Evolutionary conservation across 169 alveolate genomes (phyloP).

Genomic region (Plasmodium fragile): DNA sequence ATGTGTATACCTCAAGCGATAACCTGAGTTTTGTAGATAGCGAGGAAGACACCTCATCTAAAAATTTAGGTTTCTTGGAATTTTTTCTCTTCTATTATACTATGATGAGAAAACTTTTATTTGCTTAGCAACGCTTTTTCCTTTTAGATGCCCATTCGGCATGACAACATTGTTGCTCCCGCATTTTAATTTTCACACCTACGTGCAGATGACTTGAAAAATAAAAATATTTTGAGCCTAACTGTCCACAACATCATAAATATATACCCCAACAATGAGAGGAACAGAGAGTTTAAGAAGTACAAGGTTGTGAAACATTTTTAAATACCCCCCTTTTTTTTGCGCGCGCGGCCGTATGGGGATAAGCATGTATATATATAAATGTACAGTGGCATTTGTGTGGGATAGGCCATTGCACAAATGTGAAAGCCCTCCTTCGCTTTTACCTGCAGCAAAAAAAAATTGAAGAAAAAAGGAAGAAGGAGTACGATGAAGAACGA

Average conservation of each 20-base stretch:
- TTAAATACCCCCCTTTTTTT: background rate
- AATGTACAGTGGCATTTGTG: background rate
- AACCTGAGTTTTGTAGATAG: conserved; percentile 70
- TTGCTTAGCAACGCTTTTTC: background rate
- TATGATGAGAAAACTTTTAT: background rate
- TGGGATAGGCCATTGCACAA: background rate
- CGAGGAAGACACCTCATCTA: conserved; percentile 64
- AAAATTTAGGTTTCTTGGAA: conserved; percentile 57
- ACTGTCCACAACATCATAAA: conserved; percentile 71
- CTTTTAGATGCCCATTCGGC: background rate
- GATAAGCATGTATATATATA: background rate
- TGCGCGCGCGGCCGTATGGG: background rate
- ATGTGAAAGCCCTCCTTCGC: background rate
- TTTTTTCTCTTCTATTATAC: background rate
- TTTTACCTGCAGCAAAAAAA: conserved; percentile 31
- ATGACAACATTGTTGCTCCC: background rate
- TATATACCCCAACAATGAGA: conserved; percentile 74
- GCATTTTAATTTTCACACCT: background rate
- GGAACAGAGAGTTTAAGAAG: conserved; percentile 71
- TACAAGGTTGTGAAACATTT: conserved; percentile 30
- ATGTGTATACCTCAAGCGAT: conserved; percentile 62
- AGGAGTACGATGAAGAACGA: conserved; percentile 49
- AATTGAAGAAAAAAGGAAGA: conserved; percentile 61
- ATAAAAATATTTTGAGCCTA: conserved; percentile 59
- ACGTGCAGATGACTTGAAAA: conserved; percentile 30